These are phyloP conservation scores for Dendrobium huoshanense DNA, from an alignment of 106 monocot species.

Conservation along the genomic window DNA sequence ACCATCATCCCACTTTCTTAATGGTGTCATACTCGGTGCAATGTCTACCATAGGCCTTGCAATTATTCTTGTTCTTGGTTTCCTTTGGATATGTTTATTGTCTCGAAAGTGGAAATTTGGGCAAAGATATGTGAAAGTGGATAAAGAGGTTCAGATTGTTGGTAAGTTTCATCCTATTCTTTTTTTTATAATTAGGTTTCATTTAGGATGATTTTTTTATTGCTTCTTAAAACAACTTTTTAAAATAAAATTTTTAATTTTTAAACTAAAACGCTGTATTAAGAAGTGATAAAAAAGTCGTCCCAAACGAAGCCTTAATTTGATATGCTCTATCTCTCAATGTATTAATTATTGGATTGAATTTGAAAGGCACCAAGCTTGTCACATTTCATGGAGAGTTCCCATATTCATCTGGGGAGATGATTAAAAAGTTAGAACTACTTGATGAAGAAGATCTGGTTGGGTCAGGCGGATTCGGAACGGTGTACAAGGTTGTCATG, in stretches of 20 bases:
- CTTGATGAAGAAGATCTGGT: constrained; percentile 81
- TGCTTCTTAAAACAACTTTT: too few relatives aligned
- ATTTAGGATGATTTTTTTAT: too few relatives aligned
- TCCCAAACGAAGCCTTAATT: too few relatives aligned
- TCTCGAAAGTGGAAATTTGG: constrained; percentile 57
- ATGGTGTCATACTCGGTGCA: constrained; percentile 64
- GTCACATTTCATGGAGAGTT: constrained; percentile 76
- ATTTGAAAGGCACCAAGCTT: constrained; percentile 58
- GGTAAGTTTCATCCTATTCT: constrained; percentile 24
- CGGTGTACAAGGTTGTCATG: constrained; percentile 90
- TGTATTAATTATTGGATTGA: background rate
- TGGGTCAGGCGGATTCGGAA: constrained; percentile 90
- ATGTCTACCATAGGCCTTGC: constrained; percentile 74
- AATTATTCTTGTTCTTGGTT: constrained; percentile 46
- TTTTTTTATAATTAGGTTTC: background rate
- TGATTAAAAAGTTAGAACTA: constrained; percentile 63
- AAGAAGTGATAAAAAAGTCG: too few relatives aligned
- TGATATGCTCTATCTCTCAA: background rate
- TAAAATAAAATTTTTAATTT: too few relatives aligned
- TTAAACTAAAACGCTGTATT: too few relatives aligned
- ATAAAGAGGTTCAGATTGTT: constrained; percentile 45
- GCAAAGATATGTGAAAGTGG: constrained; percentile 67
- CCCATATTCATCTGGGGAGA: constrained; percentile 72
- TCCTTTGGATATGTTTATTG: constrained; percentile 90
- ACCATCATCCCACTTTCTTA: constrained; percentile 60